Evolutionary conservation across 2,329 filamentous ascomycete genomes (phyloP).

Genomic region (Botryotinia narcissicola): DNA sequence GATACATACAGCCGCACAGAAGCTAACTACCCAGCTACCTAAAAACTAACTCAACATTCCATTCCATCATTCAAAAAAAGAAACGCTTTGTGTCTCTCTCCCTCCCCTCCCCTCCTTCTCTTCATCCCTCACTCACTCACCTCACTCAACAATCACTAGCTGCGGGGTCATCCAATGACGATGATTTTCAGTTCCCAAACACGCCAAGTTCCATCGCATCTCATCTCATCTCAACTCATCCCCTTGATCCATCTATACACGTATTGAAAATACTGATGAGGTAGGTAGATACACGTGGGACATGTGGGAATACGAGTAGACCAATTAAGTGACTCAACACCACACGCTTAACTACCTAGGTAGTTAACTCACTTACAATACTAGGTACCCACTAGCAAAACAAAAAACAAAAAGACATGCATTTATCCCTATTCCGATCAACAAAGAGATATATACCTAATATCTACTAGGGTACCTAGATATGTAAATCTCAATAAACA

Average conservation of each 20-base stretch:
- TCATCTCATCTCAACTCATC: neutral
- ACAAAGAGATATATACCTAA: neutral
- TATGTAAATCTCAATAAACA: neutral
- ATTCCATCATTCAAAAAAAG: neutral
- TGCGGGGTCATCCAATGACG: neutral
- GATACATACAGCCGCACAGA: neutral
- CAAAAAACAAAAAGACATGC: neutral
- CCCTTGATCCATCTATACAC: neutral
- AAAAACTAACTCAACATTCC: neutral
- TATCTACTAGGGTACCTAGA: neutral
- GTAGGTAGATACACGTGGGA: neutral
- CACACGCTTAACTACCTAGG: neutral
- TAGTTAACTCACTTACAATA: neutral
- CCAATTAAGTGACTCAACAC: neutral
- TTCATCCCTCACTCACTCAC: no score
- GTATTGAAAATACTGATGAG: neutral
- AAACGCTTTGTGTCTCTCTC: neutral
- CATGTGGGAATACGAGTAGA: neutral
- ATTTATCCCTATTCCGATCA: neutral
- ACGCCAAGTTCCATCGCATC: neutral
- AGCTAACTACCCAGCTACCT: neutral
- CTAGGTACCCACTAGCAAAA: neutral
- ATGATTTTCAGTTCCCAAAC: neutral
- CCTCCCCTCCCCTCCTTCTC: no score
- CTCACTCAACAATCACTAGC: neutral